A percentile compares a stretch with the other conserved stretches of the same genome.
phyloP scores from a whole-genome alignment of 2,329 filamentous ascomycete genomes.

The Apiospora pterosperma region DNA sequence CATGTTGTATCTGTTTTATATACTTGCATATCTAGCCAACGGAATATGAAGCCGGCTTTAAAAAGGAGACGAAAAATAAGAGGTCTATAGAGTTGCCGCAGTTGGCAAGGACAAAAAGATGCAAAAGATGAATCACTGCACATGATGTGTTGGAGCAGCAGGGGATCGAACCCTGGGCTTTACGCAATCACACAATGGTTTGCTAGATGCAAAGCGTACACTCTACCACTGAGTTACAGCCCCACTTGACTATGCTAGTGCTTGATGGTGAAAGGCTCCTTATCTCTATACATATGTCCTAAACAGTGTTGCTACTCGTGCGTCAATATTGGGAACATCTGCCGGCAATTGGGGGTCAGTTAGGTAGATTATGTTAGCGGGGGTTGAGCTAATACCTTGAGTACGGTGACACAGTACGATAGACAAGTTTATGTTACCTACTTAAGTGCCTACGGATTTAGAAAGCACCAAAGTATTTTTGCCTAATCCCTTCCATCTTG shows the following conservation, averaged over 20 bases:
- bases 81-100: no score
- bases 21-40: no score
- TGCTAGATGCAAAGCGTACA: not conserved
- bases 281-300: no score
- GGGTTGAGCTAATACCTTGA: no score
- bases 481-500: slow-evolving; percentile 15
- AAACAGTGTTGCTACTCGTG: no score
- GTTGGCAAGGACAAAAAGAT: not conserved
- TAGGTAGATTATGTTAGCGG: no score
- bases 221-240: slow-evolving; percentile 3
- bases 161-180: slow-evolving; percentile 2
- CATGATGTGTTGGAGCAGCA: not conserved
- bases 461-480: not conserved
- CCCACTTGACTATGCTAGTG: no score
- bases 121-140: no score
- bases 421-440: not conserved
- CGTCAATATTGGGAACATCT: no score
- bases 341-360: no score
- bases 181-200: not conserved
- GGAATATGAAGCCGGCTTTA: not conserved
- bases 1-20: not conserved
- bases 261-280: no score
- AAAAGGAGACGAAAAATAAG: no score
- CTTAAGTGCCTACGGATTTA: not conserved
- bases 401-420: not conserved